Percentiles rank a stretch among this genome's conserved stretches.
These are phyloP conservation scores for Aspergillus indologenus DNA, from an alignment of 495 filamentous ascomycete genomes.

Conservation along the genomic window DNA sequence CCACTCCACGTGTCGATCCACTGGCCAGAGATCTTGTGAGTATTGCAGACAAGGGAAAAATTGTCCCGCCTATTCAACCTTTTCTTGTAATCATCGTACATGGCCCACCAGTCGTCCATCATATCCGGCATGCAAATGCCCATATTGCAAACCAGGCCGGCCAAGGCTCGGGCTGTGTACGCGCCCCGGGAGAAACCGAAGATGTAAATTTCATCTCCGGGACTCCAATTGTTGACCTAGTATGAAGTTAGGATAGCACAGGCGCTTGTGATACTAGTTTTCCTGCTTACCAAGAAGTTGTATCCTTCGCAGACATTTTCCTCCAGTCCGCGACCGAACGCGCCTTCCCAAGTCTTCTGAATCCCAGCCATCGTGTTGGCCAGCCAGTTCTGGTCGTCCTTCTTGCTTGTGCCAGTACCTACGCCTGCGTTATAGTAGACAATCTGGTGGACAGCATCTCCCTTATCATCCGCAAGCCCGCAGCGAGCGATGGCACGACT, in stretches of 20 bases:
- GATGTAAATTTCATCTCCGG: slow-evolving; percentile 2
- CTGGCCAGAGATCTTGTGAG: neutral
- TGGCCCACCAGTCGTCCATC: slow-evolving; percentile 4
- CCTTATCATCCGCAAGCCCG: slow-evolving; percentile 16
- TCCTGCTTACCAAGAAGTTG: neutral
- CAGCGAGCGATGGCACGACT: slow-evolving; percentile 22
- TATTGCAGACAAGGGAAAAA: neutral
- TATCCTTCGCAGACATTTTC: slow-evolving; percentile 4
- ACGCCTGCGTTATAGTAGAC: slow-evolving; percentile 33
- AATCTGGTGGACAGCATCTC: slow-evolving; percentile 26
- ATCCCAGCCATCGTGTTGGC: neutral
- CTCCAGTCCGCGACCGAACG: neutral
- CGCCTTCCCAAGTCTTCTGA: slow-evolving; percentile 1
- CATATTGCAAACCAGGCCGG: slow-evolving; percentile 1
- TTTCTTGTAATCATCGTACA: neutral
- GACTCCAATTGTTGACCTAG: slow-evolving; percentile 1
- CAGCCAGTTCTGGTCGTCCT: neutral
- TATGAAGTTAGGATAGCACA: too few species aligned
- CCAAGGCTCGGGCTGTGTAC: neutral
- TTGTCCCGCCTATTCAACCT: neutral
- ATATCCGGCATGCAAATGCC: slow-evolving; percentile 1
- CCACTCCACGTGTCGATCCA: neutral
- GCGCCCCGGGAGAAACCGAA: slow-evolving; percentile 1
- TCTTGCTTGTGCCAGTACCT: slow-evolving; percentile 4
- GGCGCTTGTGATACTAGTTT: too few species aligned